Base-by-base conservation (phyloP, 2,329 filamentous ascomycete species). In the Corniculantispora saksenae region DNA sequence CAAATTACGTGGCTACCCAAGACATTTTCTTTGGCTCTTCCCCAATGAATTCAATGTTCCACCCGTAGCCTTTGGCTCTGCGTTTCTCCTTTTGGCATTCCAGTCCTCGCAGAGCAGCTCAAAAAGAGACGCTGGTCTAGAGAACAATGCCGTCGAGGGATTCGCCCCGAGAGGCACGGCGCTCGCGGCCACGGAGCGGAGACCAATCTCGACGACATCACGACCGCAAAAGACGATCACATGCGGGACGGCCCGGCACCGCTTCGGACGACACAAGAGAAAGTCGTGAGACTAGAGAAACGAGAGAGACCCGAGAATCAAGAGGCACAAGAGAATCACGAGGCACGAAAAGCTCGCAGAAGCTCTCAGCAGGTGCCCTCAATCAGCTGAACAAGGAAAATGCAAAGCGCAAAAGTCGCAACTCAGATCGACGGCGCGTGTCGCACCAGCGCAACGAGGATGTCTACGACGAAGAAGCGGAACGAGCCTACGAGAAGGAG, bases 331-430 rank as follows among this genome's bases (percentile, higher is more conserved):
- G 65, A 63, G 38, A 60, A 27, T 43, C 66, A 51, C 43, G 59
- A 5, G 47, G 51, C 6, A 63, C 61, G 10, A 48, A 47, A 35
- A 64, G 70, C 27, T 69, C 72, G 5, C 74, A 72, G 45, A 66
- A 73, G 6, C 73, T 84, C 29, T 84, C 82, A 5, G 74, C 78
- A 3, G 85, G 87, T 70, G 87, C 89, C 6, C 77, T 94, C 57
- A 89, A 88, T 15, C 86, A 88, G 71, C 76, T 94, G 55, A 84
- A 92, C 70, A 82, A 86, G 58, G 78, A 85, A 62, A 89, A 91
- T 75, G 72, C 75, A 17, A 66, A 66, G 27, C 74, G 75, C 23
- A 81, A 83, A 29, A 83, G 86, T 67, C 81, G 80, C 47, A 81
- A 81, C 61, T 75, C 79, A 54, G 76, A 82, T 66, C 73, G 81